A percentile compares a stretch with the other conserved stretches of the same genome.
phyloP scores from a whole-genome alignment of 192 early-diverging fungal genomes.

The Linnemannia zychae region DNA sequence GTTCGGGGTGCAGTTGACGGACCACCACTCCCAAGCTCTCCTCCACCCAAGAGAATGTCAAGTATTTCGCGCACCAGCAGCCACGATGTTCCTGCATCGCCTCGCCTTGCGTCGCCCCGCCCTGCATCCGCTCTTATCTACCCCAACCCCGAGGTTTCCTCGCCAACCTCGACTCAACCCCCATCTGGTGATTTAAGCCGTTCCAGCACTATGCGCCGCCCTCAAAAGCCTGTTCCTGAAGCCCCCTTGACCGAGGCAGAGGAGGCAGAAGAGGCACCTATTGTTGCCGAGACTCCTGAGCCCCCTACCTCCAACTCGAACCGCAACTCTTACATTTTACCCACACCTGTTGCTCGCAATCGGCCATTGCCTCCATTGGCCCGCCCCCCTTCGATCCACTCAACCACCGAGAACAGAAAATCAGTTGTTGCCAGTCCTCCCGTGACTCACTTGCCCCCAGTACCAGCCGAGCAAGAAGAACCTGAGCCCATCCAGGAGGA shows the following conservation, averaged over 20 bases:
- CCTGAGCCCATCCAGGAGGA: neutral
- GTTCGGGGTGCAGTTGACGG: conserved; percentile 16
- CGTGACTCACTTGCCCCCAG: conserved; percentile 22
- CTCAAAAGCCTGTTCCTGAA: conserved; percentile 45
- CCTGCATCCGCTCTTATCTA: neutral
- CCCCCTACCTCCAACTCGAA: conserved; percentile 19
- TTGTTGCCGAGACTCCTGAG: neutral
- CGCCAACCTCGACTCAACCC: conserved; percentile 16
- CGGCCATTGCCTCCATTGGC: conserved; percentile 49
- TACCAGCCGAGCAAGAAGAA: conserved; percentile 23
- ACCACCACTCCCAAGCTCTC: conserved; percentile 39
- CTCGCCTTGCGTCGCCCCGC: conserved; percentile 22
- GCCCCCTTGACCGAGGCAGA: conserved; percentile 36
- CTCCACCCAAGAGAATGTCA: conserved; percentile 41
- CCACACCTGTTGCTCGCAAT: conserved; percentile 38
- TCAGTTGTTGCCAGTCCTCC: conserved; percentile 19
- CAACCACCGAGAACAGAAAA: conserved; percentile 28
- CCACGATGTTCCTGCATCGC: conserved; percentile 23
- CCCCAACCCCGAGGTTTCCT: conserved; percentile 9
- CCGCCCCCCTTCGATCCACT: conserved; percentile 53
- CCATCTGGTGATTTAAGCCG: conserved; percentile 24
- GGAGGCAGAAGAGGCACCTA: neutral
- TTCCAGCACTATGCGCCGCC: conserved; percentile 29
- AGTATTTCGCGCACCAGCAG: conserved; percentile 36
- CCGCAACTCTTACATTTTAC: conserved; percentile 42